Evolutionary conservation across 768 basidiomycete species (phyloP), one percentile per base, ranked within the genome.

Genomic region (Rhizopogon vinicolor): DNA sequence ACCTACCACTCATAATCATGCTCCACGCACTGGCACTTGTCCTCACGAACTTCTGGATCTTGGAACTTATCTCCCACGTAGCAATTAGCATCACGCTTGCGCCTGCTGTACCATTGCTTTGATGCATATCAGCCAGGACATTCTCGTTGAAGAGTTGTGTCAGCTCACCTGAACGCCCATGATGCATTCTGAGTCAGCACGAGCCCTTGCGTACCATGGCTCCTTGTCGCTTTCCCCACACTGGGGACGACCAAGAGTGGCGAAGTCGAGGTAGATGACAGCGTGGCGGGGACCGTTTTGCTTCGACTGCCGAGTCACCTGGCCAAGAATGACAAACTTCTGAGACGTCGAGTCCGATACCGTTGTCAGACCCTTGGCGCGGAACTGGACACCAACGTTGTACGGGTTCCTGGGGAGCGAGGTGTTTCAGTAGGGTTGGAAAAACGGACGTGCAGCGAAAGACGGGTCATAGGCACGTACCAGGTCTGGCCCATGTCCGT

Each of bases 321-420:
- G 86, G 5, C 89, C 97, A 25, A 97, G 78, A 7, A 99, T 77
- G 8, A 98, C 66, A 75, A 98, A 98, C 71, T 96, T 98, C 67
- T 97, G 96, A 0, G 93, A 95, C 0, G 97, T 98, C 12, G 93
- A 93, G 62, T 99, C 97, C 0, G 93, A 91, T 5, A 98, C 81
- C 3, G 93, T 97, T 41, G 89, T 85, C n/a, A 99, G 74, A 0
- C 84, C 84, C 7, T 83, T 78, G 0, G 91, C 86, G 19, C 87
- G 85, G 5, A 98, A 58, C 29, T 74, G 85, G 55, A 90, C 68
- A 2, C 84, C 90, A 51, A 95, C 72, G 12, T 88, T 71, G 58
- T 90, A 85, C 12, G 78, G 73, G 54, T 81, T 73, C 93, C 93
- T 95, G 60, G 39, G 22, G 43, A 2, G 12, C 9, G 1, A 5